Evolutionary conservation across 441 rosid genomes (phyloP), one percentile per base, ranked within the genome.

Genomic region (Theobroma grandiflorum): DNA sequence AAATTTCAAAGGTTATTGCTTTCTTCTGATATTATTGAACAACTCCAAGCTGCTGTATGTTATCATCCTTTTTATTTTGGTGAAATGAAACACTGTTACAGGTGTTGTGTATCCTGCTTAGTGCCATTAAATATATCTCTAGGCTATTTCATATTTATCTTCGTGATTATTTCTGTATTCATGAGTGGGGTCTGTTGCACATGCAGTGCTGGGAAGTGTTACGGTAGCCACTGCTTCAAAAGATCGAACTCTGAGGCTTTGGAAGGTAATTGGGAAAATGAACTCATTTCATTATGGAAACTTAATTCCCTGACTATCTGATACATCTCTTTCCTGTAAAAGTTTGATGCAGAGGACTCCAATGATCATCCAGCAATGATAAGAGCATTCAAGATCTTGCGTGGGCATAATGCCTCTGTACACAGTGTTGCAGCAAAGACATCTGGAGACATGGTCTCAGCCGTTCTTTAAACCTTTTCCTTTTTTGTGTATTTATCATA

Each of bases 401-500:
- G 90, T 53, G 99, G 99, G 76, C 99, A 95, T 86, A 95, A 82
- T 86, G 92, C 96, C 42, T 85, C 99, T 69, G 97, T 95, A 50
- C 94, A 93, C 78, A 92, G 96, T 84, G 94, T 97, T 85, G 92
- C 93, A 69, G 89, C 94, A 55, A 87, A 86, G 72, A 78, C 86
- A 71, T 86, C 93, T 8, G 96, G 97, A 82, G 88, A 84, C 87
- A 90, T 93, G 99, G 97, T 96, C 67, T 83, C 66, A 12, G 82
- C 81, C 71, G 18, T 68, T 55, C 67, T 75, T 49, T 52, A 18
- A 52, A 77, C 57, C 33, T 16, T 69, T 16, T 61, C 62, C 53
- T 76, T 84, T 55, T 26, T 2, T 33, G 0, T 31, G 8, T 14
- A 2, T 35, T 79, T 52, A 40, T 31, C 16, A 6, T 22, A 65